phyloP scores from a whole-genome alignment of 257 asterid species.

The Cynanchum wilfordii region DNA sequence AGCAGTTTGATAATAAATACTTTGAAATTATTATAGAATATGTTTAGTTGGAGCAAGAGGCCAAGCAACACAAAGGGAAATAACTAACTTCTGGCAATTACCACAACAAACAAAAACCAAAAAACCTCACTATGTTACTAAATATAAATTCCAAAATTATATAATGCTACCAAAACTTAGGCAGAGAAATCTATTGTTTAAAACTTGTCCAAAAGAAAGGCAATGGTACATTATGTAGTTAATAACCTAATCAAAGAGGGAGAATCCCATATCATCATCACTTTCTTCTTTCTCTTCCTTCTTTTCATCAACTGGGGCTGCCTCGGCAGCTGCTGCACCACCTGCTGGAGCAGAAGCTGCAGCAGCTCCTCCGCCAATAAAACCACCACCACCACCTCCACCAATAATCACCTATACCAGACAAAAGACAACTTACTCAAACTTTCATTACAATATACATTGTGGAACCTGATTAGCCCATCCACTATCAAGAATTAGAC shows the following conservation, averaged over 20 bases:
- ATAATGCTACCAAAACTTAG: not conserved
- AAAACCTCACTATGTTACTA: not conserved
- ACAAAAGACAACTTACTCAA: not conserved
- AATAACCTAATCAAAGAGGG: constrained; percentile 46
- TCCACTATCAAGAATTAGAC: not conserved
- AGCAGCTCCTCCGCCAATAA: constrained; percentile 42
- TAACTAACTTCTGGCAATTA: not conserved
- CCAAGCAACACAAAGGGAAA: not conserved
- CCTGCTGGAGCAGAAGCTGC: constrained; percentile 60
- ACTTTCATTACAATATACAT: not conserved
- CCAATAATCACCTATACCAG: constrained; percentile 65
- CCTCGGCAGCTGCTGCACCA: constrained; percentile 56
- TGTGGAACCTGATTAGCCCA: not conserved
- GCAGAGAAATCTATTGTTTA: not conserved
- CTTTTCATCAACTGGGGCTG: constrained; percentile 58
- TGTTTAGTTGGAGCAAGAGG: not conserved
- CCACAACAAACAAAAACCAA: not conserved
- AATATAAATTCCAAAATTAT: not conserved
- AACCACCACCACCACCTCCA: constrained; percentile 50
- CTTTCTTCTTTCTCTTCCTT: constrained; percentile 71
- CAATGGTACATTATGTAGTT: not conserved
- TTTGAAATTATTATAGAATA: too few species aligned
- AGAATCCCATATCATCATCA: constrained; percentile 62
- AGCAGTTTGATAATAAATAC: too few species aligned
- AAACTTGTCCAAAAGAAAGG: not conserved